A percentile compares a stretch with the other conserved stretches of the same genome.
Conservation (phyloP, 306 rosid genomes). For the Cicer chorassanicum region DNA sequence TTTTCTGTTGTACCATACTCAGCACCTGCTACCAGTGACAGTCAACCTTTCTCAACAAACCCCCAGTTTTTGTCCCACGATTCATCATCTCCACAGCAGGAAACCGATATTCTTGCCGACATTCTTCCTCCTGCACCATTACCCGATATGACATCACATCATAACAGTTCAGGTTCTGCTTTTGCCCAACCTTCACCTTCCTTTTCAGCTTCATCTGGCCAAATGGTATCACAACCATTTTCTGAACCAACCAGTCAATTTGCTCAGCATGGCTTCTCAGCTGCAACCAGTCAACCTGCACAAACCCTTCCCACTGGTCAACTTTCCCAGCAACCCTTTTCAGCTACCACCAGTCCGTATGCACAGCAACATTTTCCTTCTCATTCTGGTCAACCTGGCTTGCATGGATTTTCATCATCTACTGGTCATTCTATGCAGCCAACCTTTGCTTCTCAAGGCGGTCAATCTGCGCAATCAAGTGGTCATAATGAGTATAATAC, state of each 20-base stretch:
- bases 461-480: constrained; percentile 62
- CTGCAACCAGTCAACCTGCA: constrained; percentile 44
- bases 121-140: constrained; percentile 81
- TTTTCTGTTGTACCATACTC: constrained; percentile 69
- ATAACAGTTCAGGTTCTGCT: constrained; percentile 51
- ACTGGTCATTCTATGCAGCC: constrained; percentile 49
- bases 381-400: constrained; percentile 56
- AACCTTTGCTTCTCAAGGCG: constrained; percentile 55
- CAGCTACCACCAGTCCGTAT: constrained; percentile 39
- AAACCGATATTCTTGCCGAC: constrained; percentile 78
- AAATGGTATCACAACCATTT: constrained; percentile 46
- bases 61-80: constrained; percentile 59
- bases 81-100: constrained; percentile 51
- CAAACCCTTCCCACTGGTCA: constrained; percentile 47
- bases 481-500: constrained; percentile 39
- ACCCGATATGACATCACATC: constrained; percentile 57
- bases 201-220: constrained; percentile 47
- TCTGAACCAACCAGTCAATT: constrained; percentile 45
- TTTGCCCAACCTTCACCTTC: constrained; percentile 53
- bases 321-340: constrained; percentile 42
- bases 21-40: constrained; percentile 44
- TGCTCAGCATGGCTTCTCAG: constrained; percentile 42
- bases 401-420: constrained; percentile 44
- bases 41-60: constrained; percentile 62
- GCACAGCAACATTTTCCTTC: constrained; percentile 49